These are phyloP conservation scores for Calonectria hongkongensis DNA, from an alignment of 2,329 filamentous ascomycete genomes.

Conservation along the genomic window DNA sequence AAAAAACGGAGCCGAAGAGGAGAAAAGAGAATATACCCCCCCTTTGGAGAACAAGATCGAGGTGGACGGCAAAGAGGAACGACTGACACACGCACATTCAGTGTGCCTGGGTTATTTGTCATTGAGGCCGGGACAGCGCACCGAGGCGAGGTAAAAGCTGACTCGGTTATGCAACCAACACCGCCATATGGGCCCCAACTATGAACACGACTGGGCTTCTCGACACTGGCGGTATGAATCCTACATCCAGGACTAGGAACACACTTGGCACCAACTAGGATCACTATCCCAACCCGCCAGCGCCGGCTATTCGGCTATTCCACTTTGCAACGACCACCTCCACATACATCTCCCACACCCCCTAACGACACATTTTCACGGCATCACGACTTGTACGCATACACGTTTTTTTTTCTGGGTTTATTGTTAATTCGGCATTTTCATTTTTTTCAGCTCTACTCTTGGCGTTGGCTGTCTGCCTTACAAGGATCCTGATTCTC, in stretches of 20 bases:
- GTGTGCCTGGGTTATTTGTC: constrained; percentile 23
- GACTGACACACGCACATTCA: not conserved
- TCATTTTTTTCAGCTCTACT: not conserved
- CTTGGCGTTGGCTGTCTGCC: constrained; percentile 6
- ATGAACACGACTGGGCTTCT: not conserved
- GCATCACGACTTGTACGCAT: constrained; percentile 29
- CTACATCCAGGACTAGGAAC: not conserved
- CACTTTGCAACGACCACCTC: not conserved
- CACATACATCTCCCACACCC: not conserved
- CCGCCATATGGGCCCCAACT: not conserved
- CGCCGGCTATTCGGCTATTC: constrained; percentile 9
- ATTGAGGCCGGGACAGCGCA: constrained; percentile 20
- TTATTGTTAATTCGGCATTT: constrained; percentile 6
- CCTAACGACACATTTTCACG: constrained; percentile 18
- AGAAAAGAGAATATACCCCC: not conserved
- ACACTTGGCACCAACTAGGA: not conserved
- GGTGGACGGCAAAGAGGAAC: not conserved
- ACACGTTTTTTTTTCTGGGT: not conserved
- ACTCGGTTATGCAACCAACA: constrained; percentile 19
- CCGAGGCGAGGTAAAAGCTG: constrained; percentile 7
- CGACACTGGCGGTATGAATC: not conserved
- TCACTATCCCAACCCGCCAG: not conserved
- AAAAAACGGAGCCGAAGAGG: not conserved
- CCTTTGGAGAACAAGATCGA: not conserved
- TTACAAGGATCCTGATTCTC: constrained; percentile 6